Conservation (phyloP, 2,329 filamentous ascomycete genomes). For the Calonectria fujianensis region DNA sequence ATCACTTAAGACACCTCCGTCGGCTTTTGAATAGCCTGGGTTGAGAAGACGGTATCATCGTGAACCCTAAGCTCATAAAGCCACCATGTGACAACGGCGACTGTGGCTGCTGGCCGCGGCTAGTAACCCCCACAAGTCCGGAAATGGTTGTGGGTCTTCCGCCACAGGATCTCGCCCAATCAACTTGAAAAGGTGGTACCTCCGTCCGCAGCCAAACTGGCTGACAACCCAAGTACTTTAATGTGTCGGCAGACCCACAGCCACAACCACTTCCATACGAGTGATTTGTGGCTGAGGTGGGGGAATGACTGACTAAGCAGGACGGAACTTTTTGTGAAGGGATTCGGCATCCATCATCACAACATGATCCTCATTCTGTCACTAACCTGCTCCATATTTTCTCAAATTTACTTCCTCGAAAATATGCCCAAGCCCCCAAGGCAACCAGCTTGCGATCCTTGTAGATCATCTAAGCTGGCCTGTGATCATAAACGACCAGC, state of each 20-base stretch:
- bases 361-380: not conserved
- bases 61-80: not conserved
- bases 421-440: slow-evolving; percentile 4
- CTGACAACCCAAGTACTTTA: not conserved
- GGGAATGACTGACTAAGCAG: not conserved
- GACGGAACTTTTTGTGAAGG: not conserved
- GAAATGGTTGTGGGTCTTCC: no score
- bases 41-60: not conserved
- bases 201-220: not conserved
- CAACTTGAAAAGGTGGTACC: not conserved
- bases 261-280: not conserved
- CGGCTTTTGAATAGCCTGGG: not conserved
- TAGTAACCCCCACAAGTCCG: not conserved
- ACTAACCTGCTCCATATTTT: not conserved
- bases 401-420: not conserved
- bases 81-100: rapidly evolving
- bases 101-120: not conserved
- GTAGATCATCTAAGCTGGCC: slow-evolving; percentile 54
- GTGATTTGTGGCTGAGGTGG: not conserved
- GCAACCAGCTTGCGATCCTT: slow-evolving; percentile 53
- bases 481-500: slow-evolving; percentile 54
- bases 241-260: not conserved
- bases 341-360: not conserved
- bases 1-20: not conserved
- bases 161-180: no score